A percentile compares a stretch with the other conserved stretches of the same genome.
Evolutionary conservation across 1,284 basidiomycete species (phyloP).

Genomic region (Fomitopsis pinicola): DNA sequence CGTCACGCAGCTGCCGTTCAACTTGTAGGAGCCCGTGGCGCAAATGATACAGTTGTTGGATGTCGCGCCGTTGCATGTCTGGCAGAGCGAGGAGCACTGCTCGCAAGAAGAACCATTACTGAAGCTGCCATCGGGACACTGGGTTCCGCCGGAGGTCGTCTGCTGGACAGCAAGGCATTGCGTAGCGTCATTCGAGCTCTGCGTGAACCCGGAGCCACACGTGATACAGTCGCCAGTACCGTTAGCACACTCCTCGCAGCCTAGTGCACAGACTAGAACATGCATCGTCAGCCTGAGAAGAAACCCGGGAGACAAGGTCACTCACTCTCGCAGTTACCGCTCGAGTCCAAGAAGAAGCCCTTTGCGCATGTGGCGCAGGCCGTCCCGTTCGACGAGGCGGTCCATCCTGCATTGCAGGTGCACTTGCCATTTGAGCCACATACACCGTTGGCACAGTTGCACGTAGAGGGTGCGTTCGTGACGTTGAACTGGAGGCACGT

Average conservation of each 20-base stretch:
- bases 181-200: constrained; percentile 61
- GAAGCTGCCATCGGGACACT: constrained; percentile 66
- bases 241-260: constrained; percentile 66
- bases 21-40: constrained; percentile 49
- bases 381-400: constrained; percentile 61
- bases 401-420: constrained; percentile 74
- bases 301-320: neutral
- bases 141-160: constrained; percentile 45
- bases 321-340: constrained; percentile 69
- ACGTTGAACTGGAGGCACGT: constrained; percentile 53
- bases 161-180: constrained; percentile 54
- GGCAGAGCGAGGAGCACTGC: constrained; percentile 61
- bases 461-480: constrained; percentile 52
- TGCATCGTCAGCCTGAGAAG: constrained; percentile 5
- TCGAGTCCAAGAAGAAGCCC: constrained; percentile 70
- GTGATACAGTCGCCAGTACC: constrained; percentile 62
- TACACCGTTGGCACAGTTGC: constrained; percentile 75
- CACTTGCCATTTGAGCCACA: constrained; percentile 67
- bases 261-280: constrained; percentile 56
- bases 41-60: constrained; percentile 71
- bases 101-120: constrained; percentile 51
- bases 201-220: constrained; percentile 67
- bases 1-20: constrained; percentile 65
- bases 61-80: constrained; percentile 63
- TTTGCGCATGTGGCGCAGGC: constrained; percentile 66